Evolutionary conservation across 2,329 filamentous ascomycete genomes (phyloP).

Genomic region (Emericellopsis atlantica): DNA sequence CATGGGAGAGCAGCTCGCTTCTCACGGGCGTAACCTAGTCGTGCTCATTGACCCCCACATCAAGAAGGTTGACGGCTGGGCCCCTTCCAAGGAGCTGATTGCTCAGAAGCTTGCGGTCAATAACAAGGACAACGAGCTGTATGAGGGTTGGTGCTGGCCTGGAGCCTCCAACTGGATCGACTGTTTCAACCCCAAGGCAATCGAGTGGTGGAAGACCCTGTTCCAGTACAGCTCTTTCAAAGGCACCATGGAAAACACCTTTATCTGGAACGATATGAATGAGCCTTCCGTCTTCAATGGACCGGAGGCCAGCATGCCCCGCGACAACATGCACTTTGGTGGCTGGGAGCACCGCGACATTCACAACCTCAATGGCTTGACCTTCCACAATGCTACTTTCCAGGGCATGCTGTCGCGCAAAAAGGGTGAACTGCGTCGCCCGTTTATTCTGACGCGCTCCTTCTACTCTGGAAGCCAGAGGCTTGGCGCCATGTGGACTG

Average conservation of each 20-base stretch:
- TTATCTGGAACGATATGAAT: conserved; percentile 99
- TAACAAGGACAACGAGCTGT: conserved; percentile 81
- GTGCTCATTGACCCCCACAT: conserved; percentile 96
- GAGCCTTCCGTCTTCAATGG: conserved; percentile 98
- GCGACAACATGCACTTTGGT: conserved; percentile 86
- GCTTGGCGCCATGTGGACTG: conserved; percentile 94
- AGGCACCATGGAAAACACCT: conserved; percentile 74
- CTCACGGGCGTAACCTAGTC: conserved; percentile 79
- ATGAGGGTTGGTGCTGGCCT: conserved; percentile 98
- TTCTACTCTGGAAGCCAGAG: conserved; percentile 90
- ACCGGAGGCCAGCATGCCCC: conserved; percentile 96
- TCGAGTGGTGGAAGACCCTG: conserved; percentile 80
- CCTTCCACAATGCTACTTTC: conserved; percentile 89
- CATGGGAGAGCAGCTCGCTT: conserved; percentile 81
- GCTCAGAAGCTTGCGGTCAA: conserved; percentile 72
- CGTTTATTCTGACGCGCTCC: conserved; percentile 84
- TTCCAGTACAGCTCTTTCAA: conserved; percentile 86
- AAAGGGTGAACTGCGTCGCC: conserved; percentile 71
- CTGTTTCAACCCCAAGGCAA: conserved; percentile 83
- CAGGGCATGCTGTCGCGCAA: conserved; percentile 74
- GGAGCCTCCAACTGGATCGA: conserved; percentile 95
- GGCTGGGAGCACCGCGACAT: conserved; percentile 95
- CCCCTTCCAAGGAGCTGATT: conserved; percentile 67
- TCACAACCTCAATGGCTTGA: conserved; percentile 92
- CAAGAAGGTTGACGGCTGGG: conserved; percentile 77